phyloP scores from a whole-genome alignment of 2,329 filamentous ascomycete genomes.

The Myriangium duriaei region DNA sequence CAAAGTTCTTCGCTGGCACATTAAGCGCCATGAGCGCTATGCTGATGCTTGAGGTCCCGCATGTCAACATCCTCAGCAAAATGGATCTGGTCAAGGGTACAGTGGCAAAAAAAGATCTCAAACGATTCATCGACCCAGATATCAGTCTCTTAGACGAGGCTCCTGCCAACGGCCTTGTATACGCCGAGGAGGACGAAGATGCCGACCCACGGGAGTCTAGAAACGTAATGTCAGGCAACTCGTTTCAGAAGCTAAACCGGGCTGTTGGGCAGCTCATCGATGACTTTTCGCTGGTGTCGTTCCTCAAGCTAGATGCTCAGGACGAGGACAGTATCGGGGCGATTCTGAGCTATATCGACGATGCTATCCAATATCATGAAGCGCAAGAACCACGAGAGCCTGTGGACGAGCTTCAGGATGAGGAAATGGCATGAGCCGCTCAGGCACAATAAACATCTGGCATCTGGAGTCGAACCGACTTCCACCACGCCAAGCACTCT shows the following conservation, averaged over 20 bases:
- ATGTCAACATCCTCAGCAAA: slow-evolving; percentile 92
- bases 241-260: slow-evolving; percentile 71
- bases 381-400: slow-evolving; percentile 84
- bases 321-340: slow-evolving; percentile 82
- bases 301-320: slow-evolving; percentile 76
- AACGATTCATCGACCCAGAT: slow-evolving; percentile 82
- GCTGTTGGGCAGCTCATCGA: slow-evolving; percentile 88
- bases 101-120: slow-evolving; percentile 74
- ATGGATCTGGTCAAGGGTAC: slow-evolving; percentile 94
- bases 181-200: slow-evolving; percentile 31
- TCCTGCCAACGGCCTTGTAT: slow-evolving; percentile 40
- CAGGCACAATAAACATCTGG: no score
- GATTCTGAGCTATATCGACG: slow-evolving; percentile 84
- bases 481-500: no score
- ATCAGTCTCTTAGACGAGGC: slow-evolving; percentile 71
- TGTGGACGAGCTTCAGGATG: slow-evolving; percentile 37
- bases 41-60: slow-evolving; percentile 95
- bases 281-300: slow-evolving; percentile 96
- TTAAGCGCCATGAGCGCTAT: slow-evolving; percentile 96
- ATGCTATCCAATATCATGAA: slow-evolving; percentile 86
- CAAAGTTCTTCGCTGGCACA: slow-evolving; percentile 95
- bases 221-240: slow-evolving; percentile 65
- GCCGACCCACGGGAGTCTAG: slow-evolving; percentile 52
- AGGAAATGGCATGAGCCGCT: slow-evolving; percentile 41
- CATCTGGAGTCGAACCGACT: no score